Base-by-base conservation (phyloP, 2,329 filamentous ascomycete genomes). In the Exophiala sp. region DNA sequence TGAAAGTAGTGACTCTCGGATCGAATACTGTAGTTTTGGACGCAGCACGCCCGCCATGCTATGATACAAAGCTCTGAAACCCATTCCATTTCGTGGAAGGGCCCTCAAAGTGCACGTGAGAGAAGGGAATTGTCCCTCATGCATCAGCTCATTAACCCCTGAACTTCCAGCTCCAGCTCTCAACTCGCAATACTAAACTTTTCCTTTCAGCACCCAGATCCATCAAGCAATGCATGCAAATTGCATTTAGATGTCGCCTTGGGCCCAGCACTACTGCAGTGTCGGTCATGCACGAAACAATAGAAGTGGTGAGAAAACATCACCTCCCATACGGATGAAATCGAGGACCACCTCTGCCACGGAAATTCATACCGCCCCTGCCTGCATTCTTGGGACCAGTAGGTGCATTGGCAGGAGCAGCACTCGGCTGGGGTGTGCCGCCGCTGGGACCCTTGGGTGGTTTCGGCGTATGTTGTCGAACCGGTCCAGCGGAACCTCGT, bases 381-480 rank as follows among this genome's bases (percentile, higher is more conserved):
- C 91, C 91, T 1, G 91, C 90, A 66, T 97, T 99, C 79, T 95
- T 95, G 3, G 94, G 94, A 0, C 94, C 94, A 0, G 94, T 99
- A 0, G 94, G 94, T 5, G 94, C 89, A 67, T 90, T 90, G 4
- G 88, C 86, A 16, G 89, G 89, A 11, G 85, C 83, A 6, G 76
- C 71, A 52, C 74, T 72, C 48, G 74, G 72, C 14, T 73, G 72
- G 50, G 75, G 72, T 5, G 72, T 68, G n/a, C 72, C 74, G 46
- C 70, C 74, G 47, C 69, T 61, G 21, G 62, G 56, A 75, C 83
- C 60, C 81, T 82, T 52, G 50, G 67, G 58, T 60, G 68, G 52
- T 58, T 67, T 73, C 71, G 71, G 65, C 72, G 71, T 62, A 71
- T 72, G 67, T 51, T 56, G 59, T 48, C 63, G 60, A 10, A 58